Conservation (phyloP, 306 rosid species). For the Pyrus bretschneideri region DNA sequence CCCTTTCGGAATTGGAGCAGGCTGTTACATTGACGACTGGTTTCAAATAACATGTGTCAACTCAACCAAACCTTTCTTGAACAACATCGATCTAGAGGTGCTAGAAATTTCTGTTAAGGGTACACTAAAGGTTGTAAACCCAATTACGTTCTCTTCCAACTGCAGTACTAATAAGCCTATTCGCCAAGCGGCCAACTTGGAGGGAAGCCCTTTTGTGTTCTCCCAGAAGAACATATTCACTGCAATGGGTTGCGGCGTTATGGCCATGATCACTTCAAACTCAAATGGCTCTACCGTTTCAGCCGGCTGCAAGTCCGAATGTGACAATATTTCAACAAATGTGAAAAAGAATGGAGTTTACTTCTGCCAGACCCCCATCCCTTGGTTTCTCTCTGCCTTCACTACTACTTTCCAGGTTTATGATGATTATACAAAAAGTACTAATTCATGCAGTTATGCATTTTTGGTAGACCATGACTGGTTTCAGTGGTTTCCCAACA, state of each 20-base stretch:
- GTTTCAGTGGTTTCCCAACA: background rate
- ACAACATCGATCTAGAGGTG: constrained; percentile 4
- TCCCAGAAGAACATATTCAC: constrained; percentile 7
- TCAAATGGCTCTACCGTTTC: background rate
- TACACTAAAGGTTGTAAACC: constrained; percentile 6
- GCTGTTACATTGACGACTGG: background rate
- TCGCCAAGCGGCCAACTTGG: background rate
- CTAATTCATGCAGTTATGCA: background rate
- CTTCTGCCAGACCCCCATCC: constrained; percentile 9
- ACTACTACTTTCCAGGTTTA: background rate
- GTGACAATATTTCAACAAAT: background rate
- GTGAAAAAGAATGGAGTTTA: background rate
- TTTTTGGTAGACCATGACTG: background rate
- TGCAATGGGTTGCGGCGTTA: background rate
- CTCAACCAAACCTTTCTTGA: constrained; percentile 4
- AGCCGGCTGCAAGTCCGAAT: background rate
- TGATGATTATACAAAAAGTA: no score
- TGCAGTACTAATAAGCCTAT: background rate
- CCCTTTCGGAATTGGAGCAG: constrained; percentile 10
- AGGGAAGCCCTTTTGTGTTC: constrained; percentile 2
- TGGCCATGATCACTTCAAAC: background rate
- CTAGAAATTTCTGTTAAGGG: background rate
- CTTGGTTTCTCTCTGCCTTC: background rate
- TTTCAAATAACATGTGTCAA: background rate
- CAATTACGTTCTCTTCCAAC: constrained; percentile 1